Evolutionary conservation across 192 early-diverging fungal genomes (phyloP).

Genomic region (Coemansia sp.): DNA sequence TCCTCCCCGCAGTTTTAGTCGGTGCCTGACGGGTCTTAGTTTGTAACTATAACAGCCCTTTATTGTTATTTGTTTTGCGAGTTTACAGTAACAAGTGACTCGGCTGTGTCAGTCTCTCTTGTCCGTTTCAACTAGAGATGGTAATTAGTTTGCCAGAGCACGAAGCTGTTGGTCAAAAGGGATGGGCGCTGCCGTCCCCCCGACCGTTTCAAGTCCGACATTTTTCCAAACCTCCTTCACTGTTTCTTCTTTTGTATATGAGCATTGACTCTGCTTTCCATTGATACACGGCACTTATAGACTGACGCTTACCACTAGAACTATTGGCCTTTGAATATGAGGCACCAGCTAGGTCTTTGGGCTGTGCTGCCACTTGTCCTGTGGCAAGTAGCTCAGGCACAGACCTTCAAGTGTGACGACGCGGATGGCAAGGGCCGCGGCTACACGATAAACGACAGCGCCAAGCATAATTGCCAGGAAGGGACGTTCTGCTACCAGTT

Average conservation of each 20-base stretch:
- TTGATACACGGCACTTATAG: neutral
- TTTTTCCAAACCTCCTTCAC: neutral
- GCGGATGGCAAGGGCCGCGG: constrained; percentile 14
- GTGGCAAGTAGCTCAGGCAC: constrained; percentile 12
- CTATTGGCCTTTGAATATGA: constrained; percentile 8
- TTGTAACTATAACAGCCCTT: neutral
- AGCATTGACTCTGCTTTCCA: neutral
- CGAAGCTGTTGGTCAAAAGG: neutral
- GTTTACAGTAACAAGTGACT: too few species aligned
- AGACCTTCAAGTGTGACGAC: constrained; percentile 19
- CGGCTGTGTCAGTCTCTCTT: too few species aligned
- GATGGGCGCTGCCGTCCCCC: neutral
- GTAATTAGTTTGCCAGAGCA: too few species aligned
- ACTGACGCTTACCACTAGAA: neutral
- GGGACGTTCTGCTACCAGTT: constrained; percentile 19
- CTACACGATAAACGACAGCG: constrained; percentile 9
- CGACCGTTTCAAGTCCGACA: neutral
- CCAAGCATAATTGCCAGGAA: constrained; percentile 12
- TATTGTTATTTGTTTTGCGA: neutral
- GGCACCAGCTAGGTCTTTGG: constrained; percentile 16
- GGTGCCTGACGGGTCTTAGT: too few species aligned
- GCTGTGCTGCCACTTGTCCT: constrained; percentile 17
- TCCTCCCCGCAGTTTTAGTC: too few species aligned
- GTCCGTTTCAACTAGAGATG: too few species aligned
- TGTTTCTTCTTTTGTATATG: neutral